Conservation (phyloP, 1,139 yeast genomes). For the Taphrina pruni region DNA sequence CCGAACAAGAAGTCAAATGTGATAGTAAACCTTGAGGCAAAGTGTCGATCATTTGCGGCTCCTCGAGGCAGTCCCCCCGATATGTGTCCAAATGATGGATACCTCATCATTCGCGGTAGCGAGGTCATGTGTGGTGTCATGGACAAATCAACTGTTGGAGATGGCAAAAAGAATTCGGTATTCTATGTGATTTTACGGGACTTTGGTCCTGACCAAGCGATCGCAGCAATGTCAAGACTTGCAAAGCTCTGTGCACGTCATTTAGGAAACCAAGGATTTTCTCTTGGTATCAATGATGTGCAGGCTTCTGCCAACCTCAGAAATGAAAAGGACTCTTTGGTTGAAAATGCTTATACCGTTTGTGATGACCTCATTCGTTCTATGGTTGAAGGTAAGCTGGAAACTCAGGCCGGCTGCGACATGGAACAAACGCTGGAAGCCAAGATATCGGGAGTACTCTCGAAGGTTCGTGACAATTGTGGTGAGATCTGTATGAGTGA, state of each 20-base stretch:
- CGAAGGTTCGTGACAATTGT: slow-evolving; percentile 97
- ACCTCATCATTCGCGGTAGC: slow-evolving; percentile 86
- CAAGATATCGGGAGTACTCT: slow-evolving; percentile 90
- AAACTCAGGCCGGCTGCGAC: slow-evolving; percentile 98
- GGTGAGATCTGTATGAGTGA: slow-evolving; percentile 97
- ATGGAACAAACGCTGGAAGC: slow-evolving; percentile 98
- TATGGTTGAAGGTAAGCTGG: slow-evolving; percentile 84
- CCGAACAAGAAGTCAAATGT: slow-evolving; percentile 81
- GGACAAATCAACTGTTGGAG: slow-evolving; percentile 97
- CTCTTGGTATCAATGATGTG: slow-evolving; percentile 96
- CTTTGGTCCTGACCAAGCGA: slow-evolving; percentile 94
- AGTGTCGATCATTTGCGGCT: slow-evolving; percentile 85
- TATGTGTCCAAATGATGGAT: slow-evolving; percentile 98
- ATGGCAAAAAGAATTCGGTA: slow-evolving; percentile 96
- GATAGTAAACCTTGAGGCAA: slow-evolving; percentile 88
- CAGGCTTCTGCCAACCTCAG: slow-evolving; percentile 86
- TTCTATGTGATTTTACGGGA: slow-evolving; percentile 94
- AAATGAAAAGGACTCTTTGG: slow-evolving; percentile 81
- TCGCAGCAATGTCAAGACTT: slow-evolving; percentile 96
- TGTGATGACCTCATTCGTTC: slow-evolving; percentile 88
- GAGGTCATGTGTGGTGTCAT: slow-evolving; percentile 88
- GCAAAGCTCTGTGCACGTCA: slow-evolving; percentile 95
- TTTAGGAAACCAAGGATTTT: slow-evolving; percentile 93
- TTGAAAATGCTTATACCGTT: slow-evolving; percentile 85
- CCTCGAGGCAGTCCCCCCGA: slow-evolving; percentile 74